Percentiles rank a stretch among this genome's conserved stretches.
Evolutionary conservation across 2,329 filamentous ascomycete species (phyloP).

Genomic region (Phyllachora maydis): DNA sequence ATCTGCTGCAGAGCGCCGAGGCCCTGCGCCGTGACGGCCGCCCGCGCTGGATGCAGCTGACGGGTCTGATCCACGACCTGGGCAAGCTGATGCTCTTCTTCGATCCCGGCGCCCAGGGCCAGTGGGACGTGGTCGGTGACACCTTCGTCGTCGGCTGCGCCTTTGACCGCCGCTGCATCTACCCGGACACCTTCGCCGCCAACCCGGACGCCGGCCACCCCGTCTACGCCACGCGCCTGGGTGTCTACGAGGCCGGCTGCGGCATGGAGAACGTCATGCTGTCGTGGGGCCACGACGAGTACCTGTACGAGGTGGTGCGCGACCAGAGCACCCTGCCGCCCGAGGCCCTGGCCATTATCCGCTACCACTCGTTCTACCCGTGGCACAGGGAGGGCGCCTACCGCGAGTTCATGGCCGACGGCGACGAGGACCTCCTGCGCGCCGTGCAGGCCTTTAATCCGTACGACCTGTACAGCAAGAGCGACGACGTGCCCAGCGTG

Average conservation of each 20-base stretch:
- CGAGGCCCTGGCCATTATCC: slow-evolving; percentile 79
- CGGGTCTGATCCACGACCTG: slow-evolving; percentile 58
- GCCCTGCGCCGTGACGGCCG: slow-evolving; percentile 73
- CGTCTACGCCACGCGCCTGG: slow-evolving; percentile 54
- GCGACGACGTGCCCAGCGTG: slow-evolving; percentile 55
- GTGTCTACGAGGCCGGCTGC: slow-evolving; percentile 63
- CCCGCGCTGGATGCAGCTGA: slow-evolving; percentile 65
- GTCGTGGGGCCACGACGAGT: slow-evolving; percentile 79
- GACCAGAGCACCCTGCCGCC: slow-evolving; percentile 59
- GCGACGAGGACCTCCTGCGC: slow-evolving; percentile 60
- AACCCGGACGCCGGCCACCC: slow-evolving; percentile 58
- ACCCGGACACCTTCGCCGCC: slow-evolving; percentile 52
- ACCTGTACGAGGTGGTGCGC: slow-evolving; percentile 72
- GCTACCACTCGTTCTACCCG: slow-evolving; percentile 84
- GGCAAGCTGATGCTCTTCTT: slow-evolving; percentile 59
- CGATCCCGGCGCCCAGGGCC: slow-evolving; percentile 63
- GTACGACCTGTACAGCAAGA: slow-evolving; percentile 86
- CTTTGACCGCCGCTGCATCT: slow-evolving; percentile 61
- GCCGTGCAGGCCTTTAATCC: slow-evolving; percentile 78
- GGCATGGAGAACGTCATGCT: slow-evolving; percentile 79
- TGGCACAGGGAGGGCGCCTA: slow-evolving; percentile 78
- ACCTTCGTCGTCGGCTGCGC: slow-evolving; percentile 63
- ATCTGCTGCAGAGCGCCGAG: slow-evolving; percentile 74
- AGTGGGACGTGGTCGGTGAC: slow-evolving; percentile 87
- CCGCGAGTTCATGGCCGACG: slow-evolving; percentile 60